Conservation (phyloP, 1,284 basidiomycete genomes). For the Boletus mariae region DNA sequence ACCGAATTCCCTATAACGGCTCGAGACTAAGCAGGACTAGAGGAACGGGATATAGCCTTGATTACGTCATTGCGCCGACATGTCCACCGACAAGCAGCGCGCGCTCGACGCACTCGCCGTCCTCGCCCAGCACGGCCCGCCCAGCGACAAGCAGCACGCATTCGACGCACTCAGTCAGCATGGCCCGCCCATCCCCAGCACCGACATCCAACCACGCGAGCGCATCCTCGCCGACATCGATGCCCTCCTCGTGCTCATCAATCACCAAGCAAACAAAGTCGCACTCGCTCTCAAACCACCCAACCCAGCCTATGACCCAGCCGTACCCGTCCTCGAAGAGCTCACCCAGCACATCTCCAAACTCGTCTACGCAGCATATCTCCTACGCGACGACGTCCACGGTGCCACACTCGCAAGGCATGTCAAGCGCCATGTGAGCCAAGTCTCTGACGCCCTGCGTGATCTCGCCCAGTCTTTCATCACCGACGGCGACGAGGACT, state of each 20-base stretch:
- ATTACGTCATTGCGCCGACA: background rate
- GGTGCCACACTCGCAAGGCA: slow-evolving; percentile 56
- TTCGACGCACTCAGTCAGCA: too few relatives aligned
- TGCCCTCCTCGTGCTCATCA: slow-evolving; percentile 59
- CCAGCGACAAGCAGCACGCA: background rate
- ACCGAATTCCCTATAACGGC: too few relatives aligned
- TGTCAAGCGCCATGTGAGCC: slow-evolving; percentile 38
- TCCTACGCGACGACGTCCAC: slow-evolving; percentile 46
- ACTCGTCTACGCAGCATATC: slow-evolving; percentile 54
- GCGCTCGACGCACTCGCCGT: background rate
- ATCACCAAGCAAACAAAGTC: slow-evolving; percentile 60
- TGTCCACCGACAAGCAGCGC: background rate
- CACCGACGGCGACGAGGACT: slow-evolving; percentile 36
- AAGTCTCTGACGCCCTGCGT: slow-evolving; percentile 46
- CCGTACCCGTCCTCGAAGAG: slow-evolving; percentile 55
- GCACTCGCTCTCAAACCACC: slow-evolving; percentile 63
- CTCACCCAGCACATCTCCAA: slow-evolving; percentile 51
- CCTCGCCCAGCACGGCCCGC: slow-evolving; percentile 33
- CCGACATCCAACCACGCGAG: slow-evolving; percentile 14
- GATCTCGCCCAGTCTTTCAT: slow-evolving; percentile 42
- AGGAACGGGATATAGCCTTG: background rate
- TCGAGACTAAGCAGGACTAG: background rate
- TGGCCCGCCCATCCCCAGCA: slow-evolving; percentile 32
- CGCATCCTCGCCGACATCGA: slow-evolving; percentile 55
- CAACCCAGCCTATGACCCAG: slow-evolving; percentile 52